Conservation (phyloP, 768 basidiomycete species). For the Termitomyces sp. region DNA sequence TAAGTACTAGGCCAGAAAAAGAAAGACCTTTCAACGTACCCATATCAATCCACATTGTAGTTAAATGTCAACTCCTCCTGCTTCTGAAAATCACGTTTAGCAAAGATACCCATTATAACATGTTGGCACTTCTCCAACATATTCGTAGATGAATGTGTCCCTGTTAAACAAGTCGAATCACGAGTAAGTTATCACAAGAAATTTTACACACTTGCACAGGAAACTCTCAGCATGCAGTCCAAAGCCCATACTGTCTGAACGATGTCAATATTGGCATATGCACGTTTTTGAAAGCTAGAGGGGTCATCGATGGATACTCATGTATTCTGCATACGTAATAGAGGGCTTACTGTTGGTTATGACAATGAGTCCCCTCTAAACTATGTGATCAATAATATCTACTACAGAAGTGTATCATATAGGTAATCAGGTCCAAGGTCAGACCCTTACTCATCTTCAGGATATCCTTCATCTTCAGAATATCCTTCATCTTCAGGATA, state of each 20-base stretch:
- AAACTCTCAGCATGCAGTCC: constrained; percentile 77
- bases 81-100: constrained; percentile 70
- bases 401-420: too few species aligned
- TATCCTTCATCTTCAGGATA: too few species aligned
- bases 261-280: constrained; percentile 85
- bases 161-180: constrained; percentile 34
- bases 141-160: constrained; percentile 93
- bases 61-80: constrained; percentile 96
- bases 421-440: too few species aligned
- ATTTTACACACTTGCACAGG: constrained; percentile 50
- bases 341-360: constrained; percentile 80
- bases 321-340: constrained; percentile 9
- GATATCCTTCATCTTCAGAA: too few species aligned
- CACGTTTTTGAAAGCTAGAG: constrained; percentile 75
- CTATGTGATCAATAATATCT: too few species aligned
- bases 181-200: neutral
- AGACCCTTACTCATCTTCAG: too few species aligned
- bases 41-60: constrained; percentile 99
- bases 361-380: too few species aligned
- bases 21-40: constrained; percentile 44
- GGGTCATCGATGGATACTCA: constrained; percentile 5
- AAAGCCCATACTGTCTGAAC: constrained; percentile 90
- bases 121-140: constrained; percentile 91
- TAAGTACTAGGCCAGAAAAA: neutral
- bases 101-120: constrained; percentile 97